Percentiles rank a stretch among this genome's conserved stretches.
phyloP scores from a whole-genome alignment of 1,139 yeast genomes.

The Trichomonascaceae sp. region DNA sequence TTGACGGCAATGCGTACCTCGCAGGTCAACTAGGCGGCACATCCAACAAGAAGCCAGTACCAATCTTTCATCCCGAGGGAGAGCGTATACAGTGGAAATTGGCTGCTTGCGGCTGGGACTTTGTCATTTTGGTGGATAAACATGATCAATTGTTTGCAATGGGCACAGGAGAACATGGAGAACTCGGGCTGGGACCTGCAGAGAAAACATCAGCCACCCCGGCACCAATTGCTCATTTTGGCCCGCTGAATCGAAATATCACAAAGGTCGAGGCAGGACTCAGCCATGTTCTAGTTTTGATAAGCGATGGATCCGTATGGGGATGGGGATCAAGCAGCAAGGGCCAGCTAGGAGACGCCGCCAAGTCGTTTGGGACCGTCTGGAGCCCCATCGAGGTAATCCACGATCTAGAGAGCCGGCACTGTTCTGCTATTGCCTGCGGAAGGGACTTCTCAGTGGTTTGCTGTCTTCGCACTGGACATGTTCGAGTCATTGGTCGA shows the following conservation, averaged over 20 bases:
- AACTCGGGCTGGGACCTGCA: conserved; percentile 46
- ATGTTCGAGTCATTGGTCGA: conserved; percentile 14
- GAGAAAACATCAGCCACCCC: not conserved
- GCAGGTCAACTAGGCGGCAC: conserved; percentile 42
- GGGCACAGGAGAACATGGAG: conserved; percentile 64
- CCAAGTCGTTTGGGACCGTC: conserved; percentile 4
- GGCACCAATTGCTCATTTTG: conserved; percentile 4
- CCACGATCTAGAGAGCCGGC: conserved; percentile 1
- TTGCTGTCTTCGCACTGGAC: conserved; percentile 11
- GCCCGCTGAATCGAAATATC: conserved; percentile 8
- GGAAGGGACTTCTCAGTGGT: conserved; percentile 24
- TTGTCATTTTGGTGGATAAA: conserved; percentile 37
- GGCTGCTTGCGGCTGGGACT: conserved; percentile 68
- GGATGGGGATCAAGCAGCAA: conserved; percentile 83
- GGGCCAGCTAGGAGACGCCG: conserved; percentile 42
- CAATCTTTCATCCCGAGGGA: too few species aligned
- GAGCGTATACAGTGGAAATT: conserved; percentile 2
- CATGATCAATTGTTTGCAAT: conserved; percentile 34
- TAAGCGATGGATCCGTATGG: conserved; percentile 33
- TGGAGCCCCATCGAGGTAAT: conserved; percentile 16
- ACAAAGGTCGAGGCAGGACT: conserved; percentile 35
- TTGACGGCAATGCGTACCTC: conserved; percentile 39
- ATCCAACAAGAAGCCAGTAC: not conserved
- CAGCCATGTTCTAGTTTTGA: conserved; percentile 40
- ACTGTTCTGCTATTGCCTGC: conserved; percentile 15